phyloP scores from a whole-genome alignment of 768 basidiomycete species.

The Phanerochaete carnosa region DNA sequence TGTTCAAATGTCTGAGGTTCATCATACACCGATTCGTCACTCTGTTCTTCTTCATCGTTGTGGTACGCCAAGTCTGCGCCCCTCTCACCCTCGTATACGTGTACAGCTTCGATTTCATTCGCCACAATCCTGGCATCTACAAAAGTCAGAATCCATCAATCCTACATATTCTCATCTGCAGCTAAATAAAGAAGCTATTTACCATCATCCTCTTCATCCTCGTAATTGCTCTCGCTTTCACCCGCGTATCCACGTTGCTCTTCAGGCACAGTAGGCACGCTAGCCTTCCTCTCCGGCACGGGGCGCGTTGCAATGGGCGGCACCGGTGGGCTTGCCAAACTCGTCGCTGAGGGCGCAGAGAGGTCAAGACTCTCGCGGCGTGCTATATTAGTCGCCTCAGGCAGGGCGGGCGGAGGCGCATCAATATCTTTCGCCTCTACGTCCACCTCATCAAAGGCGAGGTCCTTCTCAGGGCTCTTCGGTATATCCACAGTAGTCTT shows the following conservation, averaged over 20 bases:
- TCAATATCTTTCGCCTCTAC: neutral
- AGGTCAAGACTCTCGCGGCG: conserved; percentile 1
- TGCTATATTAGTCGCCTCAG: neutral
- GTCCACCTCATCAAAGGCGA: neutral
- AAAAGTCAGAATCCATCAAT: conserved; percentile 2
- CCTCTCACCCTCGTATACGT: conserved; percentile 9
- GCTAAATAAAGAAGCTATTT: neutral
- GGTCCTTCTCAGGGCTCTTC: neutral
- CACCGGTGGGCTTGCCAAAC: conserved; percentile 13
- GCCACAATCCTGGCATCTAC: neutral
- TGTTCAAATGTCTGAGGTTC: neutral
- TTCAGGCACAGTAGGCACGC: neutral
- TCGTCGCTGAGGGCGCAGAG: conserved; percentile 18
- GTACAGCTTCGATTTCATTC: conserved; percentile 11
- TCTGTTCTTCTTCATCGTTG: neutral
- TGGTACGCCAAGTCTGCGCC: neutral
- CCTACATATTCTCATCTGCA: neutral
- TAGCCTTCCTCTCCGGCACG: neutral
- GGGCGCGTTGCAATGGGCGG: conserved; percentile 12
- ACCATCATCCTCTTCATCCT: neutral
- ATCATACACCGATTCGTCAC: neutral
- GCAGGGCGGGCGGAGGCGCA: neutral
- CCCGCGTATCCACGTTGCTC: neutral
- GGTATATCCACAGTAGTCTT: conserved; percentile 1
- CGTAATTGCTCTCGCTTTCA: neutral